Evolutionary conservation across 129 eudicot species (phyloP).

Genomic region (Flaveria brownii): DNA sequence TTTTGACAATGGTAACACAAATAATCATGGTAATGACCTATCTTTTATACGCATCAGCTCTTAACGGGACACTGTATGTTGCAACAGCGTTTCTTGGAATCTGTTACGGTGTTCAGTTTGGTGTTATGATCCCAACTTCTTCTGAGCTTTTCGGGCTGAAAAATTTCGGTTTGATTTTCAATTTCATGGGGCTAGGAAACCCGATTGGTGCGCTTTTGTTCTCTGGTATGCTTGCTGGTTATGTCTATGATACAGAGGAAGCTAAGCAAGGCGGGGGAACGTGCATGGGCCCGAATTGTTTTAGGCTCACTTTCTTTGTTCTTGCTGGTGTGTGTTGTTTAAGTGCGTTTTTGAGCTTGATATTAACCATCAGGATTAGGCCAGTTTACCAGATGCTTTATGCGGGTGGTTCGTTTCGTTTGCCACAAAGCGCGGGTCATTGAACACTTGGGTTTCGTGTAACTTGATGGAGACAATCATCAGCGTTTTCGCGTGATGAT

Average conservation of each 20-base stretch:
- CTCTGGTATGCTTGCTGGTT: conserved; percentile 83
- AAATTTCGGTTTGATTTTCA: conserved; percentile 77
- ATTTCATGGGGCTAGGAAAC: conserved; percentile 86
- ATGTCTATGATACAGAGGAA: conserved; percentile 73
- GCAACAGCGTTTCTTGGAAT: conserved; percentile 88
- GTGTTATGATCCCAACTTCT: conserved; percentile 87
- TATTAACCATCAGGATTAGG: conserved; percentile 70
- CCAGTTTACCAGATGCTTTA: conserved; percentile 98
- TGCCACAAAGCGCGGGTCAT: conserved; percentile 53
- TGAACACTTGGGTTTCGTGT: conserved; percentile 31
- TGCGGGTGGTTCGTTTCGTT: conserved; percentile 86
- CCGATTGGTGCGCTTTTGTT: conserved; percentile 86
- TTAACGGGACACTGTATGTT: conserved; percentile 66
- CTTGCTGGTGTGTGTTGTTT: conserved; percentile 77
- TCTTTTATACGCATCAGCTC: conserved; percentile 79
- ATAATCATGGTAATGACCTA: conserved; percentile 62
- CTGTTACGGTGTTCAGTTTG: conserved; percentile 84
- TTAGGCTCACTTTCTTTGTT: conserved; percentile 72
- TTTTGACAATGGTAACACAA: conserved; percentile 77
- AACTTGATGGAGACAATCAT: conserved; percentile 12
- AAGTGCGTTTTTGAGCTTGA: conserved; percentile 65
- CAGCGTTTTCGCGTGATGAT: conserved; percentile 15
- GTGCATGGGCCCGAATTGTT: conserved; percentile 83
- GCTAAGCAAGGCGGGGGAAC: conserved; percentile 69
- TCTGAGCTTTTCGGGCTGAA: conserved; percentile 91